These are phyloP conservation scores for Spergularia bocconei DNA, from an alignment of 148 eudicot genomes.

Conservation along the genomic window DNA sequence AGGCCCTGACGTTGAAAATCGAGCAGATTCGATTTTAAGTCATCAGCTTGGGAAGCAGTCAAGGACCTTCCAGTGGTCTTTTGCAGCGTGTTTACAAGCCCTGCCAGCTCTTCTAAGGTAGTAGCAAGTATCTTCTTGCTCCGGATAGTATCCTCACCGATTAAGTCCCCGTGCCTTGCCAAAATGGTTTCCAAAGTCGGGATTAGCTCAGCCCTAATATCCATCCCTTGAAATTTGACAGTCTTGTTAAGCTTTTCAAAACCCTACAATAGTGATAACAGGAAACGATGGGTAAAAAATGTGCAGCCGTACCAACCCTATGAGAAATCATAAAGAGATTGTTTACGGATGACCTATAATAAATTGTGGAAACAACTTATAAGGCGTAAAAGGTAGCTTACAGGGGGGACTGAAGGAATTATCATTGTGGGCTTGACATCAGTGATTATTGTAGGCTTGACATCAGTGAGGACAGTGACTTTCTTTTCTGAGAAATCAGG, in stretches of 20 bases:
- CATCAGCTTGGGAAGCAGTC: not conserved
- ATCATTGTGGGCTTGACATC: not conserved
- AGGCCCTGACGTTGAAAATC: slow-evolving; percentile 12
- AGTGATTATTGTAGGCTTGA: not conserved
- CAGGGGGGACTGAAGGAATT: not conserved
- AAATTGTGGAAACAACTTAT: too few species aligned
- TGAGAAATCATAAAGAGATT: too few species aligned
- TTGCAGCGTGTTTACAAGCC: slow-evolving; percentile 1
- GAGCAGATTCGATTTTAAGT: not conserved
- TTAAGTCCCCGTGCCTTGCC: slow-evolving; percentile 3
- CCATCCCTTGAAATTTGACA: slow-evolving; percentile 1
- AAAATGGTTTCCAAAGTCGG: slow-evolving; percentile 1
- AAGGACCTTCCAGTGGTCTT: not conserved
- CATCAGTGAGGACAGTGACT: too few species aligned
- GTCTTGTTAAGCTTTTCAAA: too few species aligned
- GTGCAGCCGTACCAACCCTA: too few species aligned
- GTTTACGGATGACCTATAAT: too few species aligned
- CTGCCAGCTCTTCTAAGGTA: slow-evolving; percentile 14
- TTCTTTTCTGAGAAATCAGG: not conserved
- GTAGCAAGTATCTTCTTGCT: slow-evolving; percentile 4
- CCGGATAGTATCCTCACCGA: slow-evolving; percentile 7
- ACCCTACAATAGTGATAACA: not conserved
- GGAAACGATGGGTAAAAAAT: too few species aligned
- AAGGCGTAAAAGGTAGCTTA: not conserved
- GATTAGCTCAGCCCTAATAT: slow-evolving; percentile 6